Evolutionary conservation across 2,329 filamentous ascomycete species (phyloP).

Genomic region (Cladosporium colombiae): DNA sequence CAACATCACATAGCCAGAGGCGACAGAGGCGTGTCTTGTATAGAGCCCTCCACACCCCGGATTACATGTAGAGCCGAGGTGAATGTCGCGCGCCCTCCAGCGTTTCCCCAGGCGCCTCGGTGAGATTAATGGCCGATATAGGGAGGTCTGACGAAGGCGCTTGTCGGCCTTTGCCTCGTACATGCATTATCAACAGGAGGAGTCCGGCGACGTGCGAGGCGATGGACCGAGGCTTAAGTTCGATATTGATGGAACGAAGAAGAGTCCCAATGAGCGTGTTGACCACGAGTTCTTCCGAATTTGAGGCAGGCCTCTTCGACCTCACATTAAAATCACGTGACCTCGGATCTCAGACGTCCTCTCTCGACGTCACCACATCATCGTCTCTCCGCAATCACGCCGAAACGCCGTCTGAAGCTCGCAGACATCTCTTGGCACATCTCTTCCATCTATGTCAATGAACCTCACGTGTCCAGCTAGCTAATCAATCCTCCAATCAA

Average conservation of each 20-base stretch:
- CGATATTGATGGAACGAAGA: background rate
- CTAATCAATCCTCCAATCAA: background rate
- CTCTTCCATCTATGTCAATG: background rate
- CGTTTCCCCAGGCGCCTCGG: constrained; percentile 13
- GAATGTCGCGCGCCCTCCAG: background rate
- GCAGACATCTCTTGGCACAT: constrained; percentile 12
- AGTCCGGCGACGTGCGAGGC: too few species aligned
- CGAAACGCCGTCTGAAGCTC: constrained; percentile 13
- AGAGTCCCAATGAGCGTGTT: background rate
- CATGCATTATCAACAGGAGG: too few species aligned
- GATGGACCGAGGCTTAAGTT: background rate
- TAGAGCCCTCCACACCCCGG: constrained; percentile 15
- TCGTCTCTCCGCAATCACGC: constrained; percentile 10
- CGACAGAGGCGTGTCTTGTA: constrained; percentile 12
- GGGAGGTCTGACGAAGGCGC: background rate
- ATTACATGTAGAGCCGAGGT: constrained; percentile 20
- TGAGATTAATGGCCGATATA: background rate
- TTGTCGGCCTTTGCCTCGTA: background rate
- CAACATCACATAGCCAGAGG: background rate
- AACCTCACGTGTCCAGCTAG: background rate
- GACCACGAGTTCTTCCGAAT: background rate
- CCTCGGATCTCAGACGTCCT: background rate
- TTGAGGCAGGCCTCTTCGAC: background rate
- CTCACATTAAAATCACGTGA: background rate
- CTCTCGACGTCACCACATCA: constrained; percentile 9